These are phyloP conservation scores for Pythium coloratum DNA, from an alignment of 352 stramenopile species.

Conservation along the genomic window DNA sequence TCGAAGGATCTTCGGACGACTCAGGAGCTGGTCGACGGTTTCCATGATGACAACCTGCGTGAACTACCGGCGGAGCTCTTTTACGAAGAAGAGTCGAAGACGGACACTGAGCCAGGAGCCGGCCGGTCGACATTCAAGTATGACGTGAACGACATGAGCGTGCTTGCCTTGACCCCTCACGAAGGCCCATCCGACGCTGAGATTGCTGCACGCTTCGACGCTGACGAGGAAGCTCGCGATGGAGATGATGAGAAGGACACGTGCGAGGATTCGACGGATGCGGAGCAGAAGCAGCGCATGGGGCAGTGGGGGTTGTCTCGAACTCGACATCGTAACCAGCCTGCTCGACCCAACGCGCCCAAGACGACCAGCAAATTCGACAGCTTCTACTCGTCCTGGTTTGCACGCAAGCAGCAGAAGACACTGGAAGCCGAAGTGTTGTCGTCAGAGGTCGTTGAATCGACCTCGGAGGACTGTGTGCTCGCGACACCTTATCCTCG, in stretches of 20 bases:
- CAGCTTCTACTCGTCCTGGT: slow-evolving; percentile 76
- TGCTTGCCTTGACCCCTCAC: slow-evolving; percentile 23
- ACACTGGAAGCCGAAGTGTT: background rate
- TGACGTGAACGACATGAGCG: slow-evolving; percentile 10
- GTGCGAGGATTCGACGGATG: slow-evolving; percentile 17
- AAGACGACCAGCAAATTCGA: slow-evolving; percentile 56
- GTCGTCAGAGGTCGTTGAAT: slow-evolving; percentile 6
- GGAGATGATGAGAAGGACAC: slow-evolving; percentile 26
- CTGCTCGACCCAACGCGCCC: slow-evolving; percentile 40
- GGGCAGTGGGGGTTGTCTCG: slow-evolving; percentile 76
- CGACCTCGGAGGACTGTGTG: slow-evolving; percentile 4
- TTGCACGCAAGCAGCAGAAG: slow-evolving; percentile 52
- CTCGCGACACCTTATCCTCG: slow-evolving; percentile 13
- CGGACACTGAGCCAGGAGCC: background rate
- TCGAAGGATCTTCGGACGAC: slow-evolving; percentile 3
- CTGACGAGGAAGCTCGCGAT: slow-evolving; percentile 29
- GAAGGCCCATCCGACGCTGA: background rate
- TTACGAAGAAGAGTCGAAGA: slow-evolving; percentile 34
- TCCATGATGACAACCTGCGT: slow-evolving; percentile 4
- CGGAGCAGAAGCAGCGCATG: slow-evolving; percentile 57
- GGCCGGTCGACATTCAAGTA: slow-evolving; percentile 2
- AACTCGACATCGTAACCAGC: slow-evolving; percentile 39
- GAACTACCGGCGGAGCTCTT: slow-evolving; percentile 24
- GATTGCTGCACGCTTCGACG: slow-evolving; percentile 20
- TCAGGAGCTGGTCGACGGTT: slow-evolving; percentile 7